Evolutionary conservation across 495 filamentous ascomycete genomes (phyloP).

Genomic region (Polyplosphaeria fusca): DNA sequence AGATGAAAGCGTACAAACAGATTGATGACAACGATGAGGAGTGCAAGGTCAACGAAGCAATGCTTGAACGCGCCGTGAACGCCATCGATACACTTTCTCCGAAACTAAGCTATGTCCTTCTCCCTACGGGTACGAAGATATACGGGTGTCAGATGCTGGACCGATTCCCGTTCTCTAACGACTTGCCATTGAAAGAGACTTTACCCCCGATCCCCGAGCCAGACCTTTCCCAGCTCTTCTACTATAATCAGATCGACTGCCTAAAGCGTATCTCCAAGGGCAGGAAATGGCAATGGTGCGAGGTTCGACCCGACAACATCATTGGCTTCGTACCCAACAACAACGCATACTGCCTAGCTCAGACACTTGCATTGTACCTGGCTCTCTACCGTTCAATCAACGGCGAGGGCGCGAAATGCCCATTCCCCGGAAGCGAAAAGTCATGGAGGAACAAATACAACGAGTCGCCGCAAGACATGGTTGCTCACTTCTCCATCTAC

Average conservation of each 20-base stretch:
- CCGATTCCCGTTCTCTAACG: conserved; percentile 40
- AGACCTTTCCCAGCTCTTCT: conserved; percentile 41
- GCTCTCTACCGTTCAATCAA: conserved; percentile 30
- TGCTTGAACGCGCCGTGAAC: conserved; percentile 47
- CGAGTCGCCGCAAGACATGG: conserved; percentile 38
- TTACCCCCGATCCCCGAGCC: conserved; percentile 41
- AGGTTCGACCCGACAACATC: conserved; percentile 39
- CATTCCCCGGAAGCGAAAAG: conserved; percentile 36
- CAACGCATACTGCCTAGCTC: conserved; percentile 39
- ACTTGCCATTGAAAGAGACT: conserved; percentile 39
- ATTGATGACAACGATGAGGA: conserved; percentile 31
- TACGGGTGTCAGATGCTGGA: conserved; percentile 43
- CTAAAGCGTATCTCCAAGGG: conserved; percentile 34
- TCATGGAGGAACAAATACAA: conserved; percentile 36
- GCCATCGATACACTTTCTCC: conserved; percentile 43
- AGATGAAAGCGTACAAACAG: conserved; percentile 24
- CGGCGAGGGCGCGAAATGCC: conserved; percentile 33
- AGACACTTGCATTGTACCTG: conserved; percentile 36
- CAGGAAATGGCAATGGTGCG: conserved; percentile 39
- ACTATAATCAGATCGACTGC: conserved; percentile 40
- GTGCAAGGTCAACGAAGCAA: conserved; percentile 39
- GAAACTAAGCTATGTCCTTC: conserved; percentile 41
- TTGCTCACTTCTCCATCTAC: conserved; percentile 38
- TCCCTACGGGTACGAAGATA: conserved; percentile 43
- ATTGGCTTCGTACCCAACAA: conserved; percentile 41